phyloP scores from a whole-genome alignment of 139 green algal species.

The Chloropicon primus region DNA sequence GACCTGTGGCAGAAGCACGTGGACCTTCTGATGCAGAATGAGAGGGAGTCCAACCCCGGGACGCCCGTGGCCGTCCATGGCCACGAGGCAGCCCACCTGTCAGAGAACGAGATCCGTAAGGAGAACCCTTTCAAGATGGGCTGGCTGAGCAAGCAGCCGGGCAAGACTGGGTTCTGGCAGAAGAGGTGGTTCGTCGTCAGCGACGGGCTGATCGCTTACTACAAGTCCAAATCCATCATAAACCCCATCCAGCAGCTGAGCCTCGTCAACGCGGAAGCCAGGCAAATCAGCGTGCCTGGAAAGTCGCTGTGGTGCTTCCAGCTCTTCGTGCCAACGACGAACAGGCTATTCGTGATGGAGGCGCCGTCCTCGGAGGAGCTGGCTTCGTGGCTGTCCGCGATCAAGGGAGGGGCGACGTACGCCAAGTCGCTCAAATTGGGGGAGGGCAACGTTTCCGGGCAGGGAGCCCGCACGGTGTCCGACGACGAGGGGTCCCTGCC shows the following conservation, averaged over 20 bases:
- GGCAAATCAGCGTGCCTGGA: background rate
- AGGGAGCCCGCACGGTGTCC: too few species aligned
- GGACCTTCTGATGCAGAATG: background rate
- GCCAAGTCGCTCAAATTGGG: background rate
- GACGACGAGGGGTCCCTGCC: background rate
- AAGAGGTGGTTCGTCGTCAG: background rate
- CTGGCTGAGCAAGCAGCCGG: background rate
- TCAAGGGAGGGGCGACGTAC: background rate
- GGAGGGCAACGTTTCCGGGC: background rate
- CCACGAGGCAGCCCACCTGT: background rate
- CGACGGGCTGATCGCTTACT: background rate
- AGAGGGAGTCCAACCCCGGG: background rate
- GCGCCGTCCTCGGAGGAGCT: background rate
- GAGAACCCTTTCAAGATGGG: background rate
- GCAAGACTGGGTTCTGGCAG: background rate
- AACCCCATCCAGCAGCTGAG: background rate
- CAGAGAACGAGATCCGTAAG: background rate
- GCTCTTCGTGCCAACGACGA: background rate
- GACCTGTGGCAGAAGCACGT: background rate
- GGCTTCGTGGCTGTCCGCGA: background rate
- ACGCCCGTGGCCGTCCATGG: background rate
- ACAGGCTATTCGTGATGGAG: background rate
- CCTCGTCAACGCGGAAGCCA: background rate
- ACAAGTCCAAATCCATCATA: background rate
- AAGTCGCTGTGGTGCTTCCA: background rate